phyloP scores from a whole-genome alignment of 495 filamentous ascomycete species.

The Trichoderma erinaceum region DNA sequence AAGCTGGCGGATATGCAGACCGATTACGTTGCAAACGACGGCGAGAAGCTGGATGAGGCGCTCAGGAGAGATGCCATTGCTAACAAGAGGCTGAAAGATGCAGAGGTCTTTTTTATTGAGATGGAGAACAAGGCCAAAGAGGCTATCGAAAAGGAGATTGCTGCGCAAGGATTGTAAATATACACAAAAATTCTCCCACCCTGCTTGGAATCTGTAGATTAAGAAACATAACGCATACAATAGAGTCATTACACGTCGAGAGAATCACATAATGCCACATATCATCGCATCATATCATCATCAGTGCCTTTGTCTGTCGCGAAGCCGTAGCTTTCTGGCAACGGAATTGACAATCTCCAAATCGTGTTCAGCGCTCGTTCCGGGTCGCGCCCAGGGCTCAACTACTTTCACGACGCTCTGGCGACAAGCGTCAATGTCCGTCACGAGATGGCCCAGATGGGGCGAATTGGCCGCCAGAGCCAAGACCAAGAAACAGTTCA shows the following conservation, averaged over 20 bases:
- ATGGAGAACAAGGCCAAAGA: slow-evolving; percentile 7
- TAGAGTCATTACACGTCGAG: too few relatives aligned
- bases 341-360: neutral
- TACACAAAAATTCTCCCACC: neutral
- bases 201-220: neutral
- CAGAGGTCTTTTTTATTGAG: neutral
- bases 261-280: neutral
- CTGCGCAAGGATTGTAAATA: neutral
- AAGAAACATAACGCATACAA: neutral
- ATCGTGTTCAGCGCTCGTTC: neutral
- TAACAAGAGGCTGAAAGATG: neutral
- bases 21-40: slow-evolving; percentile 2
- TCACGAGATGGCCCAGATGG: neutral
- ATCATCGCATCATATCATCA: neutral
- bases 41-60: slow-evolving; percentile 9
- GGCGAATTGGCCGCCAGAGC: slow-evolving; percentile 4
- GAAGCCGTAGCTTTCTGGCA: neutral
- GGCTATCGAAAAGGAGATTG: slow-evolving; percentile 5
- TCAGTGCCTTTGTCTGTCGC: neutral
- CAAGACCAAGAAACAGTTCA: slow-evolving; percentile 3
- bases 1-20: neutral
- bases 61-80: neutral
- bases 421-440: neutral
- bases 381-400: slow-evolving; percentile 3
- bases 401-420: neutral